Conservation (phyloP, 805 yeast genomes). For the Tetrapisispora fleetii region DNA sequence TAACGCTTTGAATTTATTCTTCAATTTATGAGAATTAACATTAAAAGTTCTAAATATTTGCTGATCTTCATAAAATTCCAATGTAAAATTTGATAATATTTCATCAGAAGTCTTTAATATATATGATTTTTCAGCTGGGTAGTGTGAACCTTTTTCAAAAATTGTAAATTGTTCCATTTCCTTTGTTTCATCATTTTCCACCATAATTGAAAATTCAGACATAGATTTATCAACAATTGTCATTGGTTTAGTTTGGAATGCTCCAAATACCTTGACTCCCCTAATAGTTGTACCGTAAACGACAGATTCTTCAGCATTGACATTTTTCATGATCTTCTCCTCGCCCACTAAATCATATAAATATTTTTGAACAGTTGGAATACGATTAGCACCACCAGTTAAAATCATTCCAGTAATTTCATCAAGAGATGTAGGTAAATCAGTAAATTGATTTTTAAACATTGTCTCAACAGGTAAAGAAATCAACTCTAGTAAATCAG, state of each 20-base stretch:
- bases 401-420: slow-evolving; percentile 60
- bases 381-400: slow-evolving; percentile 86
- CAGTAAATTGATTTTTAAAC: slow-evolving; percentile 22
- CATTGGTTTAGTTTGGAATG: slow-evolving; percentile 51
- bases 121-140: slow-evolving; percentile 24
- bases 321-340: slow-evolving; percentile 61
- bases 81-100: slow-evolving; percentile 20
- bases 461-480: slow-evolving; percentile 32
- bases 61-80: slow-evolving; percentile 28
- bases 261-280: slow-evolving; percentile 62
- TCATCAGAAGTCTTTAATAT: slow-evolving; percentile 29
- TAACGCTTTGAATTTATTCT: slow-evolving; percentile 23
- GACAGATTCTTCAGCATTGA: slow-evolving; percentile 92
- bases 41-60: slow-evolving; percentile 10
- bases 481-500: not conserved
- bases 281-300: slow-evolving; percentile 82
- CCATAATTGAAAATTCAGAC: slow-evolving; percentile 36
- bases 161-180: slow-evolving; percentile 31
- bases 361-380: slow-evolving; percentile 72
- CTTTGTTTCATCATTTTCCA: not conserved
- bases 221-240: slow-evolving; percentile 47
- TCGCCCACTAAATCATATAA: slow-evolving; percentile 39
- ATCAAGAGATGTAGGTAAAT: slow-evolving; percentile 15
- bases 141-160: slow-evolving; percentile 39
- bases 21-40: slow-evolving; percentile 24